Percentiles rank a stretch among this genome's conserved stretches.
Evolutionary conservation across 2,329 filamentous ascomycete species (phyloP).

Genomic region (Lachnellula cervina): DNA sequence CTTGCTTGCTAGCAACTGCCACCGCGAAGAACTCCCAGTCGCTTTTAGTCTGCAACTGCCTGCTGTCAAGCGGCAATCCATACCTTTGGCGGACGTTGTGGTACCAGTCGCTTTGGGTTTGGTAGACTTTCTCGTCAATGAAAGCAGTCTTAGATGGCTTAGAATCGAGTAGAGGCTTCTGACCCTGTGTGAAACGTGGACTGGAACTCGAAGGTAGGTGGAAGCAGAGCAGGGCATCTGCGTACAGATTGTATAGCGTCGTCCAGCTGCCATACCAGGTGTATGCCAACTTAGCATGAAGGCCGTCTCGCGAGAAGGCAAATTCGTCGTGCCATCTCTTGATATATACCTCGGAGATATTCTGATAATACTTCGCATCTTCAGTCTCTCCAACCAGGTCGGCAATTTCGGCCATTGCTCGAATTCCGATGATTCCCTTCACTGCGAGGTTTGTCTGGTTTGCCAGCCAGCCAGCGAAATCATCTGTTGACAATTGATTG

Average conservation of each 20-base stretch:
- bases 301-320: slow-evolving; percentile 59
- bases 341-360: slow-evolving; percentile 59
- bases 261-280: slow-evolving; percentile 73
- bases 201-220: slow-evolving; percentile 43
- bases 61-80: slow-evolving; percentile 74
- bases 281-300: slow-evolving; percentile 66
- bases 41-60: slow-evolving; percentile 81
- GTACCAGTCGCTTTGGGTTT: slow-evolving; percentile 78
- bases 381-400: slow-evolving; percentile 48
- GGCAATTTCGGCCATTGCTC: slow-evolving; percentile 67
- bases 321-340: slow-evolving; percentile 58
- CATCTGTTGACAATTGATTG: slow-evolving; percentile 65
- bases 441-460: slow-evolving; percentile 68
- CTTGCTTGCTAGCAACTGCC: slow-evolving; percentile 65
- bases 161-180: slow-evolving; percentile 24
- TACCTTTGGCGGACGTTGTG: slow-evolving; percentile 72
- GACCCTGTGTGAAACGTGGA: slow-evolving; percentile 13
- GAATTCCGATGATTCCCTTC: slow-evolving; percentile 74
- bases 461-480: slow-evolving; percentile 65
- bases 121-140: slow-evolving; percentile 71
- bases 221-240: slow-evolving; percentile 73
- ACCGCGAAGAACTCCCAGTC: slow-evolving; percentile 92
- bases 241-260: slow-evolving; percentile 66
- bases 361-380: slow-evolving; percentile 55
- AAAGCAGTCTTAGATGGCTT: slow-evolving; percentile 44